Conservation (phyloP, 1,284 basidiomycete genomes). For the Sporisorium graminicola region DNA sequence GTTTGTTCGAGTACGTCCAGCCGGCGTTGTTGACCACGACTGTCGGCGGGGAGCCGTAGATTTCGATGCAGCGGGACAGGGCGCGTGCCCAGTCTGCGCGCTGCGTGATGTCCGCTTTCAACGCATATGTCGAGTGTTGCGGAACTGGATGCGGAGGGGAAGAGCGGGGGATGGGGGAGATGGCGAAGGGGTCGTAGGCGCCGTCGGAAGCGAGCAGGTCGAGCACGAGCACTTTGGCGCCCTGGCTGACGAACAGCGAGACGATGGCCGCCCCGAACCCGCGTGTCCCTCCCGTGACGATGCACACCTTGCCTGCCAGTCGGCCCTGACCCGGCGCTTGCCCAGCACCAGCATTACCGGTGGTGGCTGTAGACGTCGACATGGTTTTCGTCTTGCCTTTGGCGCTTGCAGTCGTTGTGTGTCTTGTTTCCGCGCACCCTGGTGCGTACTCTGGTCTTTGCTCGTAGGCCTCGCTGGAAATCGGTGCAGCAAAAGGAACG, state of each 20-base stretch:
- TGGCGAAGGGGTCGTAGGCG: constrained; percentile 12
- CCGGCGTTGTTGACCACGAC: constrained; percentile 52
- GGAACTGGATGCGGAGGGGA: no score
- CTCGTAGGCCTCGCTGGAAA: no score
- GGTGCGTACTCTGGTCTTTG: no score
- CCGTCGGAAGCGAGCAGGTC: constrained; percentile 18
- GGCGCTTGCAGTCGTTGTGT: no score
- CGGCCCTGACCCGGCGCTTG: background rate
- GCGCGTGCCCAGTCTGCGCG: constrained; percentile 13
- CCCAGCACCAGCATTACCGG: background rate
- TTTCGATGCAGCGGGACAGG: background rate
- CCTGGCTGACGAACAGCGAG: constrained; percentile 19
- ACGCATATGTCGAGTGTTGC: constrained; percentile 5
- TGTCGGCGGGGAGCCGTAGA: constrained; percentile 13
- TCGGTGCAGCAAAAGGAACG: no score
- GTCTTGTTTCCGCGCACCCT: no score
- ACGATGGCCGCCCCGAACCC: constrained; percentile 43
- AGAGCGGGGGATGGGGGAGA: background rate
- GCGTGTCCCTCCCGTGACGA: constrained; percentile 35
- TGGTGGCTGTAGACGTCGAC: background rate
- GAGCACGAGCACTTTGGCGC: constrained; percentile 15
- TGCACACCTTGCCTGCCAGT: constrained; percentile 6
- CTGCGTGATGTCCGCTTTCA: constrained; percentile 29
- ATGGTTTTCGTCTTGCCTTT: background rate
- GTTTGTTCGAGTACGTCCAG: constrained; percentile 53